Evolutionary conservation across 176 grass and related monocot genomes (phyloP).

Genomic region (Ampelocalamus luodianensis): DNA sequence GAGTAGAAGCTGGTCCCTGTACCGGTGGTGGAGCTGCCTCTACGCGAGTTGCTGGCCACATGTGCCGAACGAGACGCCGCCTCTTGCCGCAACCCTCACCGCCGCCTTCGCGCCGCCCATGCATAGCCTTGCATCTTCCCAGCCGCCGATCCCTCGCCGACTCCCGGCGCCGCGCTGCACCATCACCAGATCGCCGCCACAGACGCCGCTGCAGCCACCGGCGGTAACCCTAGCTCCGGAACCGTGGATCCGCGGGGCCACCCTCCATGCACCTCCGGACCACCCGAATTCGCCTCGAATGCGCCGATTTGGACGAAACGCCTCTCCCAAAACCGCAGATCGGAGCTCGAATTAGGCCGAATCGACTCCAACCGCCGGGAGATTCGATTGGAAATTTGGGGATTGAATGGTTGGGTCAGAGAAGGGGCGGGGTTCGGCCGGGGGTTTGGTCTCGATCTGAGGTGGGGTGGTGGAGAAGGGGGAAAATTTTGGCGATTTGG

Average conservation of each 20-base stretch:
- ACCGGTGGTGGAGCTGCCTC: conserved; percentile 67
- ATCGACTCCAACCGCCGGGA: conserved; percentile 26
- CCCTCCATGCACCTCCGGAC: conserved; percentile 39
- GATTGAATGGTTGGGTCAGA: conserved; percentile 1
- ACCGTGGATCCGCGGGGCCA: conserved; percentile 61
- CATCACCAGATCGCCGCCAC: conserved; percentile 55
- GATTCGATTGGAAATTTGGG: conserved; percentile 41
- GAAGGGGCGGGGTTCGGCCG: background rate
- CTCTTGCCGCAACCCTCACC: conserved; percentile 54
- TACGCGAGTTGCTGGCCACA: conserved; percentile 76
- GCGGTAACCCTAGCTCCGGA: conserved; percentile 43
- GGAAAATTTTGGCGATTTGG: conserved; percentile 37
- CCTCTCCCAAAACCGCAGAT: conserved; percentile 17
- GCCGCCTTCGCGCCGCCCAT: conserved; percentile 75
- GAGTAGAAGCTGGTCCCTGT: conserved; percentile 46
- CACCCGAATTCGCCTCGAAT: conserved; percentile 42
- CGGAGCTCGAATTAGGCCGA: conserved; percentile 49
- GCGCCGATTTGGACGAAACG: background rate
- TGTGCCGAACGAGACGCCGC: conserved; percentile 73
- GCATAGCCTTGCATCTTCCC: conserved; percentile 91
- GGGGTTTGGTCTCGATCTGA: conserved; percentile 1
- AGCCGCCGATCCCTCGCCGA: conserved; percentile 62
- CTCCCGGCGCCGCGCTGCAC: conserved; percentile 49
- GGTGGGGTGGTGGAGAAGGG: background rate
- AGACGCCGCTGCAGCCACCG: conserved; percentile 12